Conservation (phyloP, 306 rosid species). For the Potentilla sterilis region DNA sequence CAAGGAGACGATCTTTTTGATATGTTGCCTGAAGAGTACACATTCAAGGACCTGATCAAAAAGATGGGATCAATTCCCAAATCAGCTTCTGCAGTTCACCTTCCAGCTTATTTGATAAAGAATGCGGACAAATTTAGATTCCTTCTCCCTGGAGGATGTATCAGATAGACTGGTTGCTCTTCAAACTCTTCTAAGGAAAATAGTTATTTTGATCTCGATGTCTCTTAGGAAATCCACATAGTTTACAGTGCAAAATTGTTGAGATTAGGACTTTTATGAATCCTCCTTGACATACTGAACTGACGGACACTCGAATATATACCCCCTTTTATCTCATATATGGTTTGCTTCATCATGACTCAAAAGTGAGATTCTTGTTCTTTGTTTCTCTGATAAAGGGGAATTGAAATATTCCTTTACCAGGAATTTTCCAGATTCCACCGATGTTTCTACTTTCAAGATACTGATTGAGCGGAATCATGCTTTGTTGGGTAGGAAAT, state of each 20-base stretch:
- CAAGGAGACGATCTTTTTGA: conserved; percentile 71
- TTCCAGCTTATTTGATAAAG: conserved; percentile 73
- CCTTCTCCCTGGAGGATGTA: conserved; percentile 95
- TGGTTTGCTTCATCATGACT: not conserved
- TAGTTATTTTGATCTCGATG: not conserved
- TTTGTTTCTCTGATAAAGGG: not conserved
- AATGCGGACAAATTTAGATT: conserved; percentile 72
- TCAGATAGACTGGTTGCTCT: conserved; percentile 37
- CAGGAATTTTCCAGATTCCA: not conserved
- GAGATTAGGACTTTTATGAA: not conserved
- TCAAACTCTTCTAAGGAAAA: not conserved
- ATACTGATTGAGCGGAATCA: not conserved
- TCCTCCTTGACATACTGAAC: not conserved
- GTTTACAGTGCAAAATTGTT: not conserved
- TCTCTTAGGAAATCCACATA: not conserved
- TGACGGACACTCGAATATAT: not conserved
- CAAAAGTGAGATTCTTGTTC: not conserved
- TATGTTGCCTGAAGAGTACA: conserved; percentile 89
- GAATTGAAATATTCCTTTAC: not conserved
- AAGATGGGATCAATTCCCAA: conserved; percentile 84
- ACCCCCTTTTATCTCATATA: not conserved
- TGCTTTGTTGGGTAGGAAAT: not conserved
- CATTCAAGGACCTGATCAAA: conserved; percentile 68
- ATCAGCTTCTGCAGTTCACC: conserved; percentile 82
- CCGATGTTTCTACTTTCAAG: not conserved